Conservation (phyloP, 805 yeast genomes). For the Nakazawaea ishiwadae region DNA sequence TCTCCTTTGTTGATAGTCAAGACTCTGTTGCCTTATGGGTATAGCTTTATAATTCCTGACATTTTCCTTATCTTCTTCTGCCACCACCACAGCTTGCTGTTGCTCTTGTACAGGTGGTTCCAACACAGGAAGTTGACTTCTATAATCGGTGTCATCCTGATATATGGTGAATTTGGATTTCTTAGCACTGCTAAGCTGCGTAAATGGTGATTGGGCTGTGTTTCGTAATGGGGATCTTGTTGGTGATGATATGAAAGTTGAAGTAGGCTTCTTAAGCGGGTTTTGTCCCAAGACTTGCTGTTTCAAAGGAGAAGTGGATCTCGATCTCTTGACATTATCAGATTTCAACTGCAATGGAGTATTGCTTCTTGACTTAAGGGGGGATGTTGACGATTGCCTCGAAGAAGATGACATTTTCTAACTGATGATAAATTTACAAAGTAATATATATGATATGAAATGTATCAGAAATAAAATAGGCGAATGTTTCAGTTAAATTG, state of each 20-base stretch:
- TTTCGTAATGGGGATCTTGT: constrained; percentile 7
- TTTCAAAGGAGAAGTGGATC: constrained; percentile 9
- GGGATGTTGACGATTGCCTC: constrained; percentile 7
- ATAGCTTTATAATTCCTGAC: neutral
- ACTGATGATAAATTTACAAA: neutral
- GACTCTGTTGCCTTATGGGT: neutral
- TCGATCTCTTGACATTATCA: constrained; percentile 10
- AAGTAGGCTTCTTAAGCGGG: too few relatives aligned
- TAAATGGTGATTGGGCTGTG: constrained; percentile 1
- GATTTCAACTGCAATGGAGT: constrained; percentile 10
- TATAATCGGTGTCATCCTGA: constrained; percentile 10
- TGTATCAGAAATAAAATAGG: too few relatives aligned
- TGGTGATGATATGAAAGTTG: too few relatives aligned
- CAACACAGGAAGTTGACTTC: constrained; percentile 1
- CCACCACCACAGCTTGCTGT: too few relatives aligned
- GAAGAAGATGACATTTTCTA: constrained; percentile 8
- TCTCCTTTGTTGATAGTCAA: constrained; percentile 1
- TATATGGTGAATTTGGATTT: constrained; percentile 10
- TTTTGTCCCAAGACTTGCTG: neutral
- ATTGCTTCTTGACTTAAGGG: constrained; percentile 5
- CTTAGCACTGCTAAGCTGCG: constrained; percentile 1
- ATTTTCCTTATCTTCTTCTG: constrained; percentile 14
- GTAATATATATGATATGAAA: too few relatives aligned
- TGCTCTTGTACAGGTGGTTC: too few relatives aligned
- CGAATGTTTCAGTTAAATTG: too few relatives aligned